phyloP scores from a whole-genome alignment of 371 early-diverging fungal species.

The Mucor irregularis region DNA sequence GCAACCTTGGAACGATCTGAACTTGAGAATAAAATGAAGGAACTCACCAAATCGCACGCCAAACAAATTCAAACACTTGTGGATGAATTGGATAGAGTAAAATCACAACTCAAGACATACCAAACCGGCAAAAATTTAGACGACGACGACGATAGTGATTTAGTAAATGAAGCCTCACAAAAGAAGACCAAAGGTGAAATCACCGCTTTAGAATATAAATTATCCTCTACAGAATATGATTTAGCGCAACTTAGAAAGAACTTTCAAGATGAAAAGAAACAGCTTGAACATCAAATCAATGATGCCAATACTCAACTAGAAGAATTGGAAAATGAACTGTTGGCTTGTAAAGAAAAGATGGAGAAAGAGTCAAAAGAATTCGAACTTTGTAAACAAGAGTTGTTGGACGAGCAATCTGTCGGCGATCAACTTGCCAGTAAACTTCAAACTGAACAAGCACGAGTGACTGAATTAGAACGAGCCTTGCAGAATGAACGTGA shows the following conservation, averaged over 20 bases:
- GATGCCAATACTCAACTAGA: background rate
- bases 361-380: too few species aligned
- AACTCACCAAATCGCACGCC: background rate
- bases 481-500: too few species aligned
- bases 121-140: background rate
- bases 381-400: background rate
- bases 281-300: background rate
- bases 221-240: background rate
- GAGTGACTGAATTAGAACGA: too few species aligned
- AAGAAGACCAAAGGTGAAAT: background rate
- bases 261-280: background rate
- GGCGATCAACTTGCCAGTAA: background rate
- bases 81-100: conserved; percentile 8
- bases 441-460: too few species aligned
- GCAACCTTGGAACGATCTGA: background rate
- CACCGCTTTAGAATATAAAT: background rate
- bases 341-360: too few species aligned
- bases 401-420: background rate
- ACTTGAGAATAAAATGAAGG: conserved; percentile 15
- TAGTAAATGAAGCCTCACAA: background rate
- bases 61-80: conserved; percentile 4
- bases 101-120: background rate
- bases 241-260: background rate
- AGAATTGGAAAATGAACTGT: too few species aligned
- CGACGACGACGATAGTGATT: background rate